Evolutionary conservation across 2,329 filamentous ascomycete species (phyloP), one percentile per base, ranked within the genome.

Genomic region (Fusarium sp.): DNA sequence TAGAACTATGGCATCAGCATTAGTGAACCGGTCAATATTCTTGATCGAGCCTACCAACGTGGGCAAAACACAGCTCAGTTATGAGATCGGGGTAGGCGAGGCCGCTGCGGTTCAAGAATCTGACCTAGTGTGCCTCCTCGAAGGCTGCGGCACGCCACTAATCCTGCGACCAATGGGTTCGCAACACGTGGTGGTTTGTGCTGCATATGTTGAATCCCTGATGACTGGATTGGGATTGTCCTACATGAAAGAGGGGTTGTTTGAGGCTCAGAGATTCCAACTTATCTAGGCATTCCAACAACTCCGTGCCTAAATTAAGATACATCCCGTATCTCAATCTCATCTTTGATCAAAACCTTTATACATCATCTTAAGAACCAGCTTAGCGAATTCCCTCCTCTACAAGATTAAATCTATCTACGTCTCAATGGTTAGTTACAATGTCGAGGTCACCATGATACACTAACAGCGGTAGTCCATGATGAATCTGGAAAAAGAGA

Each of bases 321-420:
- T 18, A 5, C 11, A 20, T 45, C 4, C 8, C 17, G 17, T 13
- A 45, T 13, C 11, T 13, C 17, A 3, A 45, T 9, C 24, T 3
- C 5, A 0, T 20, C 5, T 5, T 45, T 26, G 5, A 20, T 13
- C 0, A 26, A 26, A 26, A 9, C 17, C 0, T 20, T 6, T 13
- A 9, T 13, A 13, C 11, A 20, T 13, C 42, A 6, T 26, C 42
- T 45, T 0, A 45, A 45, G 11, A 45, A 13, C 0, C 3, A 20
- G 11, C 11, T 45, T 13, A 45, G 3, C 7, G 13, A 13, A 11
- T 11, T 12, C 17, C 1, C 5, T 45, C n/a, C 17, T 7, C 1
- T 44, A 17, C 10, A 18, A 20, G 1, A 45, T 26, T 18, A 4
- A 45, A 5, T 45, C 3, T 45, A 26, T 18, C 17, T 26, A 13